Conservation (phyloP, 805 yeast species). For the Wickerhamiella qilinensis region DNA sequence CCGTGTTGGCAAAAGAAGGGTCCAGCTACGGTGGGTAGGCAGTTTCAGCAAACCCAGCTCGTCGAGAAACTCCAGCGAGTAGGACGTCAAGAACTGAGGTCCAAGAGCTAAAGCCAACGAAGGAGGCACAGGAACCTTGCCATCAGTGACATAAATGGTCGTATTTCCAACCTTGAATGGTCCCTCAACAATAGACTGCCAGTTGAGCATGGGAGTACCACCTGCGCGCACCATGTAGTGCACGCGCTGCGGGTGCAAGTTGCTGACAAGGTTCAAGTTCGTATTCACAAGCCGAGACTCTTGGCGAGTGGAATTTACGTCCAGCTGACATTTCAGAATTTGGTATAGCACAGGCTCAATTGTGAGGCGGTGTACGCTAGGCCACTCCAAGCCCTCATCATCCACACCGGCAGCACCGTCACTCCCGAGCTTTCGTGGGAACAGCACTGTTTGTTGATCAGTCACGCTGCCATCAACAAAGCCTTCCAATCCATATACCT, state of each 20-base stretch:
- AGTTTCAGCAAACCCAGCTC: conserved; percentile 36
- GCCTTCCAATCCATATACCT: conserved; percentile 38
- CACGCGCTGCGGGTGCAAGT: conserved; percentile 48
- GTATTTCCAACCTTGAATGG: conserved; percentile 42
- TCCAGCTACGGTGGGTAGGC: conserved; percentile 44
- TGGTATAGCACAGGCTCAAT: conserved; percentile 37
- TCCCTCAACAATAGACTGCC: conserved; percentile 31
- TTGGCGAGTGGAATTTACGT: not conserved
- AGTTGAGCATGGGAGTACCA: conserved; percentile 32
- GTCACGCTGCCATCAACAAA: conserved; percentile 37
- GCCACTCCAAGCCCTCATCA: not conserved
- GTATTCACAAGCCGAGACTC: conserved; percentile 19
- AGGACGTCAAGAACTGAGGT: conserved; percentile 45
- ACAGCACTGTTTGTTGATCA: conserved; percentile 43
- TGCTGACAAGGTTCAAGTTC: conserved; percentile 28
- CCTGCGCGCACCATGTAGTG: conserved; percentile 27
- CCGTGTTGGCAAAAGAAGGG: conserved; percentile 65
- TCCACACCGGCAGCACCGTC: not conserved
- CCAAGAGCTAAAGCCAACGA: conserved; percentile 51
- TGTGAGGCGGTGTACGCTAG: conserved; percentile 11
- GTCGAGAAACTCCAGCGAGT: conserved; percentile 42
- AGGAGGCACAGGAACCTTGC: conserved; percentile 45
- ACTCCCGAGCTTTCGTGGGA: conserved; percentile 26
- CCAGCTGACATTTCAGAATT: conserved; percentile 31
- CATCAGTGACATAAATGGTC: conserved; percentile 47